Evolutionary conservation across 306 rosid species (phyloP).

Genomic region (Sechiopsis laciniata): DNA sequence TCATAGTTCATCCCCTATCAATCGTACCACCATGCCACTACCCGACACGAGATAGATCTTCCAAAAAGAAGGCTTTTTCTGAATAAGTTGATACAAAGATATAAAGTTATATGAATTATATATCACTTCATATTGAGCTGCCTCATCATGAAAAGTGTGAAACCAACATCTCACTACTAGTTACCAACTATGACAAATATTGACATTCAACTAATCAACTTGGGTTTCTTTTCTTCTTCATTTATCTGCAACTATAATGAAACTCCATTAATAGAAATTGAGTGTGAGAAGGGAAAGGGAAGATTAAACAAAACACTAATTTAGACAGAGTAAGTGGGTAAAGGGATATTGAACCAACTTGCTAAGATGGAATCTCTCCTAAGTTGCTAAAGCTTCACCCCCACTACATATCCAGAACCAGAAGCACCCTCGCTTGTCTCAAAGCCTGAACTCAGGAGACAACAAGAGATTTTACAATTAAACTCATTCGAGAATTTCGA

Average conservation of each 20-base stretch:
- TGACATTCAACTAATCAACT: background rate
- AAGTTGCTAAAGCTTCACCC: background rate
- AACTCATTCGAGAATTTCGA: no score
- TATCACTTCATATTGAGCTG: background rate
- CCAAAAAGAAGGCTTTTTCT: background rate
- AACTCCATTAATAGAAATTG: background rate
- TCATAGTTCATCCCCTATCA: background rate
- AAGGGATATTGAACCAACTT: background rate
- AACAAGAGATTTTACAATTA: no score
- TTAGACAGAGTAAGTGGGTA: background rate
- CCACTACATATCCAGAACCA: no score
- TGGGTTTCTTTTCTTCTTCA: constrained; percentile 6
- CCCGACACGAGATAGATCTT: constrained; percentile 11
- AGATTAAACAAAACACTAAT: background rate
- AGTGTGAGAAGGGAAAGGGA: constrained; percentile 9
- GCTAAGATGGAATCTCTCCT: background rate
- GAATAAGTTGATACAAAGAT: background rate
- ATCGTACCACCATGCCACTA: background rate
- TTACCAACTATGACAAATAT: background rate
- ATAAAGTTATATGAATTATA: background rate
- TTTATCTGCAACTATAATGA: background rate
- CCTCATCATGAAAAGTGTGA: background rate
- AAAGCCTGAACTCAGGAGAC: no score
- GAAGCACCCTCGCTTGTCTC: no score
- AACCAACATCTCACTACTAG: background rate